Evolutionary conservation across 2,329 filamentous ascomycete genomes (phyloP).

Genomic region (Raffaelea arxii): DNA sequence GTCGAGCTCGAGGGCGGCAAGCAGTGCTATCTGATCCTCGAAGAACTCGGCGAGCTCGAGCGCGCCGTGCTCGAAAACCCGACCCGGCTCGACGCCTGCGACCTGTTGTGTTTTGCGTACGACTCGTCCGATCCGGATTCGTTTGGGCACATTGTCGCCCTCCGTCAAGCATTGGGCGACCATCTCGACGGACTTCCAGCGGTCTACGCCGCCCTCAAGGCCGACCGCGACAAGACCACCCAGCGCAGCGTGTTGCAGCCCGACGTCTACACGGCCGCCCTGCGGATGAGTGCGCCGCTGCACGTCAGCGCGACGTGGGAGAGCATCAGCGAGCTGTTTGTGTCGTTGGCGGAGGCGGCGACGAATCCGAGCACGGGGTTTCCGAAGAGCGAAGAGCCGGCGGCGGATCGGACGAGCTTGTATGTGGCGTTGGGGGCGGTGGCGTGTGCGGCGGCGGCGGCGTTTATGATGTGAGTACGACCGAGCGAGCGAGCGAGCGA

Average conservation of each 20-base stretch:
- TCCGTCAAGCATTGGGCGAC: conserved; percentile 62
- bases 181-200: conserved; percentile 83
- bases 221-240: conserved; percentile 93
- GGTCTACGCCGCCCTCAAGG: conserved; percentile 88
- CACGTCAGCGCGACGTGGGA: conserved; percentile 94
- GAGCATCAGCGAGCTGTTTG: conserved; percentile 89
- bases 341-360: conserved; percentile 81
- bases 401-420: conserved; percentile 71
- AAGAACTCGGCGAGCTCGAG: conserved; percentile 93
- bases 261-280: conserved; percentile 74
- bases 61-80: conserved; percentile 89
- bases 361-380: conserved; percentile 83
- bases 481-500: too few relatives aligned
- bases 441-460: conserved; percentile 52
- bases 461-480: conserved; percentile 63
- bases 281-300: conserved; percentile 83
- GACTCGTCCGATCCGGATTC: conserved; percentile 96
- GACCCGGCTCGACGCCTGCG: conserved; percentile 81
- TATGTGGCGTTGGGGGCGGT: conserved; percentile 77
- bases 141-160: conserved; percentile 79
- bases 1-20: conserved; percentile 93
- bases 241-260: conserved; percentile 86
- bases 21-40: conserved; percentile 91
- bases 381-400: conserved; percentile 80
- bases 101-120: conserved; percentile 90